phyloP scores from a whole-genome alignment of 2,329 filamentous ascomycete species.

The Fusarium lyarnte region DNA sequence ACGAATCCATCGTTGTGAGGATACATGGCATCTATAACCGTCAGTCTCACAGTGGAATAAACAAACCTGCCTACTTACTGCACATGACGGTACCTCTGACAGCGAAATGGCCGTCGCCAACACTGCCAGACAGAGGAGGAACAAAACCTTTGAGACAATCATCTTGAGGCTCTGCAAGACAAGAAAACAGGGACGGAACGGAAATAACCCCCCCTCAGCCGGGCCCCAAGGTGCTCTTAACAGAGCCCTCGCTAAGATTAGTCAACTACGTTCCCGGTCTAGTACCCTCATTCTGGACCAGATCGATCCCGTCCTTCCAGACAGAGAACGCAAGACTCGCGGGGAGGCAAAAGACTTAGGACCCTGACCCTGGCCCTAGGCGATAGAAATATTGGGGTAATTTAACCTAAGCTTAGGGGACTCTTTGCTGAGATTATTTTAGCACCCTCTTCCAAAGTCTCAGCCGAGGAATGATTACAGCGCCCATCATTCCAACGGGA shows the following conservation, averaged over 20 bases:
- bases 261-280: background rate
- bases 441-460: too few relatives aligned
- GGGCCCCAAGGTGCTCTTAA: background rate
- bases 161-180: background rate
- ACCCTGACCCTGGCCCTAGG: too few relatives aligned
- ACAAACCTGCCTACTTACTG: background rate
- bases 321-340: background rate
- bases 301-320: rapidly evolving
- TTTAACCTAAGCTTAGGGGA: too few relatives aligned
- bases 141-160: rapidly evolving
- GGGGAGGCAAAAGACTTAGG: too few relatives aligned
- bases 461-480: background rate
- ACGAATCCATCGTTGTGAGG: rapidly evolving
- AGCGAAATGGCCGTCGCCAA: background rate
- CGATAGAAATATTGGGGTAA: too few relatives aligned
- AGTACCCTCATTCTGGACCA: background rate
- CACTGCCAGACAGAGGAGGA: background rate
- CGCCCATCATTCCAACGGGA: background rate
- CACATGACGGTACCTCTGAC: background rate
- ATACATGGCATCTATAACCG: background rate
- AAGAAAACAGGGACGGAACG: background rate
- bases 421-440: too few relatives aligned
- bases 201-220: rapidly evolving
- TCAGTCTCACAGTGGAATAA: background rate
- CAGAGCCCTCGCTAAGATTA: background rate